Percentiles rank a stretch among this genome's conserved stretches.
Evolutionary conservation across 768 basidiomycete genomes (phyloP).

Genomic region (Austroboletus eburneus): DNA sequence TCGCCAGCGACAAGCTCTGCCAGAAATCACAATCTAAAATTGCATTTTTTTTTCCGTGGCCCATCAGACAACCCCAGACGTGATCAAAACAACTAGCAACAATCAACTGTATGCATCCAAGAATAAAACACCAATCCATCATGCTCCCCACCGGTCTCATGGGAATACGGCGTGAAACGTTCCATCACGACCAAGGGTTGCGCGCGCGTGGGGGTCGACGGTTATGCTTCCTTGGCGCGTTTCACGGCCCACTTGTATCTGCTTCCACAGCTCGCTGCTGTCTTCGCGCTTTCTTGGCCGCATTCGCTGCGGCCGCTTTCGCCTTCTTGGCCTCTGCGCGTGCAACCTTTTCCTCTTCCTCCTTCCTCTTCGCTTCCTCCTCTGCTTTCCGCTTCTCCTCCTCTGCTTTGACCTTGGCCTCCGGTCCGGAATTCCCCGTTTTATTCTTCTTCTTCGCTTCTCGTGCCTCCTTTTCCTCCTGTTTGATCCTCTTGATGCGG

Average conservation of each 20-base stretch:
- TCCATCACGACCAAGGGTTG: not conserved
- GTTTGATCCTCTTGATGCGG: conserved; percentile 95
- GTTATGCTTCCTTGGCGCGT: not conserved
- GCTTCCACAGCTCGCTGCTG: conserved; percentile 53
- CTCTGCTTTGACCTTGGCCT: conserved; percentile 49
- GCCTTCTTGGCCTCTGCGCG: conserved; percentile 79
- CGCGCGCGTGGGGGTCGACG: not conserved
- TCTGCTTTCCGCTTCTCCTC: conserved; percentile 61
- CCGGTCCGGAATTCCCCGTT: conserved; percentile 38
- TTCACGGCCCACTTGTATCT: conserved; percentile 7
- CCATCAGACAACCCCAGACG: conserved; percentile 3
- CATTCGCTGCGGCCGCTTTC: conserved; percentile 81
- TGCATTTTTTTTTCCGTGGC: not conserved
- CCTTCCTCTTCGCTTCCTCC: conserved; percentile 70
- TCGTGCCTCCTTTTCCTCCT: conserved; percentile 90
- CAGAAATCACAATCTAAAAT: conserved; percentile 8
- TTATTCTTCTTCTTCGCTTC: conserved; percentile 82
- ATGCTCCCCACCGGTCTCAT: not conserved
- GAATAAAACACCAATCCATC: not conserved
- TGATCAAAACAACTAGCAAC: conserved; percentile 6
- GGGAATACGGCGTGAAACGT: conserved; percentile 5
- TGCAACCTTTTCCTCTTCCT: conserved; percentile 76
- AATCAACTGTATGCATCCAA: conserved; percentile 2
- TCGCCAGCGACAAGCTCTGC: no score
- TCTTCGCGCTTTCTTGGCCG: conserved; percentile 85